phyloP scores from a whole-genome alignment of 257 asterid genomes.

The Solanum rostratum region DNA sequence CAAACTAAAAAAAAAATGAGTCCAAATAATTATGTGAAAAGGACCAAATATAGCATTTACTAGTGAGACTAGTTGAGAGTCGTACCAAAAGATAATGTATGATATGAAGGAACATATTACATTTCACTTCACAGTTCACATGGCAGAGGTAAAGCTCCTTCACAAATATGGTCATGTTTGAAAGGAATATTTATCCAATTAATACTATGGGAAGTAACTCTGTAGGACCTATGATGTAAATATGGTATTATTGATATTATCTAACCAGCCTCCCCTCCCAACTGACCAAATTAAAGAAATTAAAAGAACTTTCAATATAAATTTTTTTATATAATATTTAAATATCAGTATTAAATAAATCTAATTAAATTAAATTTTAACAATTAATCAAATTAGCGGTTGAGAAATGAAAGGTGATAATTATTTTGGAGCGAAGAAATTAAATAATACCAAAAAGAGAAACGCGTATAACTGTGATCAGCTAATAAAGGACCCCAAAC shows the following conservation, averaged over 20 bases:
- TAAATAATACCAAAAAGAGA: too few species aligned
- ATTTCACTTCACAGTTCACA: not conserved
- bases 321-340: too few species aligned
- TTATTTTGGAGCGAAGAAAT: too few species aligned
- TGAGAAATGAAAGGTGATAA: too few species aligned
- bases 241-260: not conserved
- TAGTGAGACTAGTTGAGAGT: not conserved
- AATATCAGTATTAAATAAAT: too few species aligned
- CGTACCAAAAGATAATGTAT: not conserved
- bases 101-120: not conserved
- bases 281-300: not conserved
- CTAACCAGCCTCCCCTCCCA: not conserved
- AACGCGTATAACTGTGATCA: too few species aligned
- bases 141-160: not conserved
- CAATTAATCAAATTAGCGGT: too few species aligned
- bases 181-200: not conserved
- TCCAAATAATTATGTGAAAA: not conserved
- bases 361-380: too few species aligned
- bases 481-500: not conserved
- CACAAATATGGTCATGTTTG: not conserved
- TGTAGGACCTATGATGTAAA: not conserved
- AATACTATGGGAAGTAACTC: not conserved
- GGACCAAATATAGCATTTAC: not conserved
- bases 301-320: not conserved
- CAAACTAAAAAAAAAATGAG: too few species aligned